Percentiles rank a stretch among this genome's conserved stretches.
Conservation (phyloP, 2,329 filamentous ascomycete genomes). For the Biscogniauxia mediterranea region DNA sequence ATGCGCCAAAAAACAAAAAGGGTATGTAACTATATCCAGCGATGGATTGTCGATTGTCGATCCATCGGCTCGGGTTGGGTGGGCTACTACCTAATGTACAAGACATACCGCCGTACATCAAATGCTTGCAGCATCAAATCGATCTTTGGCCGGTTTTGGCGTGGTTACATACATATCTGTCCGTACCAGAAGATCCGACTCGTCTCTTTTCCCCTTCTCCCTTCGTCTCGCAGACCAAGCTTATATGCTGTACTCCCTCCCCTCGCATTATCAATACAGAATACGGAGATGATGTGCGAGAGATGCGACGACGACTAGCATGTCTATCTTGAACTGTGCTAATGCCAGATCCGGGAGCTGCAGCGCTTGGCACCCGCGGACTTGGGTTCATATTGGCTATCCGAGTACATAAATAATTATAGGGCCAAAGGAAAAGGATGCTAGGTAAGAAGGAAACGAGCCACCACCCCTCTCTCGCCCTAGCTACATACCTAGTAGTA, state of each 20-base stretch:
- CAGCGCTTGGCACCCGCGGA: slow-evolving; percentile 17
- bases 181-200: background rate
- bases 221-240: background rate
- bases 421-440: background rate
- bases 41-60: slow-evolving; percentile 14
- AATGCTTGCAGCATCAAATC: background rate
- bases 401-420: background rate
- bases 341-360: slow-evolving; percentile 19
- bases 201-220: background rate
- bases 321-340: slow-evolving; percentile 3
- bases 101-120: background rate
- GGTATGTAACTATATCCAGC: background rate
- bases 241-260: slow-evolving; percentile 1
- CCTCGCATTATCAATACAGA: background rate
- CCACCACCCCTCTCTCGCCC: background rate
- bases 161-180: background rate
- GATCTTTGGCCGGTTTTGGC: background rate
- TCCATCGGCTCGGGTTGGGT: slow-evolving; percentile 19
- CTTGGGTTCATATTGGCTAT: slow-evolving; percentile 7
- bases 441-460: background rate
- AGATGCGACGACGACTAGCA: background rate
- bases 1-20: slow-evolving; percentile 6
- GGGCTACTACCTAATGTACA: slow-evolving; percentile 3
- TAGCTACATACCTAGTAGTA: too few relatives aligned
- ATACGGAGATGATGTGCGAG: background rate